Evolutionary conservation across 148 eudicot species (phyloP).

Genomic region (Beta vulgaris): DNA sequence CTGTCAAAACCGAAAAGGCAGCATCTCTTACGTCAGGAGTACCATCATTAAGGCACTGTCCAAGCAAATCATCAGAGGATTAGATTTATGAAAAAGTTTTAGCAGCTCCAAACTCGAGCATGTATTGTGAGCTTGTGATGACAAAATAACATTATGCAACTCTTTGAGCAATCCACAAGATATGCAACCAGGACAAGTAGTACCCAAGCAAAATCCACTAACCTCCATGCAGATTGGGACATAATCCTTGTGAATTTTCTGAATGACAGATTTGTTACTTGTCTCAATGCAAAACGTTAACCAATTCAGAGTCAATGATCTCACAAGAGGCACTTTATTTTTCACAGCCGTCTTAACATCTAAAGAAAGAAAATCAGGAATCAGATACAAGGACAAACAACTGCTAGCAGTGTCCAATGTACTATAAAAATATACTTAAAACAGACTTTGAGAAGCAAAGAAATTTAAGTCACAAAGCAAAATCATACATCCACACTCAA

Average conservation of each 20-base stretch:
- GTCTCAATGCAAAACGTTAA: slow-evolving; percentile 85
- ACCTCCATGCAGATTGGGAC: slow-evolving; percentile 99
- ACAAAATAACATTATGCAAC: background rate
- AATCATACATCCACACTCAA: background rate
- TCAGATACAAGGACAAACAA: background rate
- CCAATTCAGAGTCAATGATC: slow-evolving; percentile 88
- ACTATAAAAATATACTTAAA: background rate
- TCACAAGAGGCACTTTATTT: slow-evolving; percentile 95
- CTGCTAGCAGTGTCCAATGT: background rate
- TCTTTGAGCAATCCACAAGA: background rate
- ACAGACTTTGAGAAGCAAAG: background rate
- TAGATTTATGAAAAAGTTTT: background rate
- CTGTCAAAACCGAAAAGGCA: slow-evolving; percentile 92
- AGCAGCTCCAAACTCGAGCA: background rate
- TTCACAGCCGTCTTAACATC: slow-evolving; percentile 82
- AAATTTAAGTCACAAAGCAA: background rate
- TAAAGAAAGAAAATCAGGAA: slow-evolving; percentile 34
- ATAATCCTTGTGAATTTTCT: slow-evolving; percentile 91
- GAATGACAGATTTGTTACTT: slow-evolving; percentile 74
- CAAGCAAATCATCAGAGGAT: background rate
- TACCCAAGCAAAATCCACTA: slow-evolving; percentile 23
- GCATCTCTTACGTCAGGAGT: slow-evolving; percentile 99
- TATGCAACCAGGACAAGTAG: slow-evolving; percentile 2
- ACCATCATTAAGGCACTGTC: slow-evolving; percentile 93
- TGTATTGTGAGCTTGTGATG: background rate